Evolutionary conservation across 441 rosid species (phyloP).

Genomic region (Gossypium davidsonii): DNA sequence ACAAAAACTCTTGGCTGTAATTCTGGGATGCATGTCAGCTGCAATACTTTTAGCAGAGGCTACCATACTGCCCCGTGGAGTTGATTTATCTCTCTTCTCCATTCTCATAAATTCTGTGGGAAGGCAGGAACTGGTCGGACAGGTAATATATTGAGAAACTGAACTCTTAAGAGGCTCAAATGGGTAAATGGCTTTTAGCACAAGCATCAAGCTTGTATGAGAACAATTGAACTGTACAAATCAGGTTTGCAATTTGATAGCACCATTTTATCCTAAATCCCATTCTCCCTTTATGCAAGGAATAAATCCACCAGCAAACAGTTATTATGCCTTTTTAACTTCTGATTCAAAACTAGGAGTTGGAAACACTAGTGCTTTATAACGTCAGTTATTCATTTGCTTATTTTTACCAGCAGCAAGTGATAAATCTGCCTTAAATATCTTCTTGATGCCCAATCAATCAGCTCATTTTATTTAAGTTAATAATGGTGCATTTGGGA

Average conservation of each 20-base stretch:
- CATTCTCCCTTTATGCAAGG: background rate
- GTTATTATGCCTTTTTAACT: background rate
- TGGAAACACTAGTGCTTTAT: background rate
- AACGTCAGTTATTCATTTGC: background rate
- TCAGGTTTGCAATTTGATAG: background rate
- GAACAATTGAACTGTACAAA: slow-evolving; percentile 3
- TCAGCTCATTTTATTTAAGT: background rate
- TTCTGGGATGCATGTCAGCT: slow-evolving; percentile 61
- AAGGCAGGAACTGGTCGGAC: slow-evolving; percentile 53
- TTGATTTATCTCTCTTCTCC: slow-evolving; percentile 72
- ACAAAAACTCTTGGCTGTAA: slow-evolving; percentile 49
- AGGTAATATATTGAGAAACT: slow-evolving; percentile 31
- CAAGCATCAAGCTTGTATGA: background rate
- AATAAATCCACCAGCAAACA: background rate
- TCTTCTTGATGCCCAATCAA: background rate
- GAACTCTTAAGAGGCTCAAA: background rate
- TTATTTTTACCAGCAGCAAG: background rate
- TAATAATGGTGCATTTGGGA: background rate
- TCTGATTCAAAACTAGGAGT: background rate
- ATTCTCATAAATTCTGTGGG: slow-evolving; percentile 62
- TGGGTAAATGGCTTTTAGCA: background rate
- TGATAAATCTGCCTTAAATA: background rate
- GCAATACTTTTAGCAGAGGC: slow-evolving; percentile 87
- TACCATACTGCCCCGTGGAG: slow-evolving; percentile 49
- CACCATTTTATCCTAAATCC: background rate